Evolutionary conservation across 2,329 filamentous ascomycete genomes (phyloP), one percentile per base, ranked within the genome.

Genomic region (Penicillium sp.): DNA sequence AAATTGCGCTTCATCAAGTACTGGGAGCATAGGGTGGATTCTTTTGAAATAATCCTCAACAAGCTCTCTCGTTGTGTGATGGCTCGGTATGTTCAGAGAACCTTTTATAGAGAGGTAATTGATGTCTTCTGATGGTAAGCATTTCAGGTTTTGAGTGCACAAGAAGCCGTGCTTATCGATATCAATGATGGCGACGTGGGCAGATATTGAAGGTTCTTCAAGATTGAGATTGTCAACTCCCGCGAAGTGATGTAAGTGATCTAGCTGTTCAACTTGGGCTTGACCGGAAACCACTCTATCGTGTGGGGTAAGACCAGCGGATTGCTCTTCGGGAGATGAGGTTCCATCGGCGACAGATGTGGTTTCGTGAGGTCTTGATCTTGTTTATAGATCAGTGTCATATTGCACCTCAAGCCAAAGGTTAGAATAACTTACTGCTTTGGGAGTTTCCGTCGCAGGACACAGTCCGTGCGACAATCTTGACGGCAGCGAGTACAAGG

Each of bases 401-500:
- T 52, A 22, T 29, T 14, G 11, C 14, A 29, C 27, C 39, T 43
- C 22, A 22, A 5, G 43, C 31, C 26, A 22, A 27, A 31, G 21
- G 43, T 19, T 31, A 7, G 11, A 21, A 35, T 5, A 1, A 49
- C 58, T 22, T 58, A 61, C 61, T 55, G 61, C 35, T 61, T 63
- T 26, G 61, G 54, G 22, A 55, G 77, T 71, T 51, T 80, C 66
- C 60, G 76, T 76, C 63, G 60, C 24, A 68, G 53, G 19, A 61
- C 45, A 51, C 67, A 69, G 19, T 66, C 55, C 0, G 71, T 73
- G 61, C 82, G 79, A 56, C 77, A 79, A 61, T 82, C 80, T 53
- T 81, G 77, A 46, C 79, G 79, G 64, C 80, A 83, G 55, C 82
- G 82, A 72, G 81, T 82, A 68, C 78, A 83, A 8, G 80, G 81